These are phyloP conservation scores for Phaeosphaeriaceae sp. DNA, from an alignment of 2,329 filamentous ascomycete genomes.

Conservation along the genomic window DNA sequence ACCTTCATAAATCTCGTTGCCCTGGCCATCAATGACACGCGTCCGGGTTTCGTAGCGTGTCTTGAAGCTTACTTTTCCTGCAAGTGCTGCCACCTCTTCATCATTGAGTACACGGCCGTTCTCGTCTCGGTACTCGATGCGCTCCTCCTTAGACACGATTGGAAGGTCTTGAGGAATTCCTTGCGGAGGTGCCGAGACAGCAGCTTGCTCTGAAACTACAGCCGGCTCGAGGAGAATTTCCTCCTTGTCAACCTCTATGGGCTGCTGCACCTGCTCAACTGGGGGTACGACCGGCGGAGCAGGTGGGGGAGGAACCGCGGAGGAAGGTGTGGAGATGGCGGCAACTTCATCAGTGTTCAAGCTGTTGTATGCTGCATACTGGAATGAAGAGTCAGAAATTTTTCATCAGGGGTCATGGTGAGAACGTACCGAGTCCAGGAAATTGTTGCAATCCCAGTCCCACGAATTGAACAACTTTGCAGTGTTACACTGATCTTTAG, in stretches of 20 bases:
- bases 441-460: constrained; percentile 99
- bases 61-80: constrained; percentile 94
- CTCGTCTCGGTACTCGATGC: constrained; percentile 92
- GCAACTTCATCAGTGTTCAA: constrained; percentile 20
- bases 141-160: constrained; percentile 70
- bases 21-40: constrained; percentile 77
- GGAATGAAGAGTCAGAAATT: constrained; percentile 8
- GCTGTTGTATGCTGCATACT: constrained; percentile 43
- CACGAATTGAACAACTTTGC: constrained; percentile 88
- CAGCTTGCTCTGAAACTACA: constrained; percentile 34
- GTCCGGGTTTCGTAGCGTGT: constrained; percentile 96
- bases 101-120: constrained; percentile 86
- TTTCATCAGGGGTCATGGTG: constrained; percentile 12
- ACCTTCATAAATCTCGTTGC: constrained; percentile 72
- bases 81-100: constrained; percentile 80
- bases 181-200: constrained; percentile 38
- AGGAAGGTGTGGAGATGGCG: constrained; percentile 34
- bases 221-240: constrained; percentile 35
- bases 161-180: constrained; percentile 35
- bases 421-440: constrained; percentile 80
- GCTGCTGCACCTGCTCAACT: constrained; percentile 14
- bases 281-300: constrained; percentile 20
- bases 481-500: constrained; percentile 80
- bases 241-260: constrained; percentile 24
- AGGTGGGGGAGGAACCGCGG: constrained; percentile 29